phyloP scores from a whole-genome alignment of 345 rosid species.

The Erucastrum elatum region DNA sequence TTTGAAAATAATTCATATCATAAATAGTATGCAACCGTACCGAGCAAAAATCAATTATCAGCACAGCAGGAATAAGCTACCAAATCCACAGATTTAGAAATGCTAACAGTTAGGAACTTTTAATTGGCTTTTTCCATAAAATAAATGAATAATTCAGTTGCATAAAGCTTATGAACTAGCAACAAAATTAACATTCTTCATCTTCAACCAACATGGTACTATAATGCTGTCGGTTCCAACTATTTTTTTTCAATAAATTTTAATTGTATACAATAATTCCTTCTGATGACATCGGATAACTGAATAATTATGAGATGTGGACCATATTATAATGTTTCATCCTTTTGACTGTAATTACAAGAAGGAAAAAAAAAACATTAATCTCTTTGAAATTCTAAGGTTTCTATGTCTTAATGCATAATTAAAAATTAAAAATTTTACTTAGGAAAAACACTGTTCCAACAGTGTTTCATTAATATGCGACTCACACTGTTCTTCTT shows the following conservation, averaged over 20 bases:
- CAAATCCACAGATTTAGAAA: constrained; percentile 7
- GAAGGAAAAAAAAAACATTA: not conserved
- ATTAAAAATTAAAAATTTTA: not conserved
- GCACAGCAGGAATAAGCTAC: not conserved
- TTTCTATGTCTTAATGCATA: not conserved
- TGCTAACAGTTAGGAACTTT: not conserved
- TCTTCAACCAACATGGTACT: constrained; percentile 32
- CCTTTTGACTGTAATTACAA: constrained; percentile 21
- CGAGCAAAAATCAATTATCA: constrained; percentile 10
- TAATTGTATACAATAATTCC: constrained; percentile 23
- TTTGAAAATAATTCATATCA: constrained; percentile 5
- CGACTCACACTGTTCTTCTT: constrained; percentile 14
- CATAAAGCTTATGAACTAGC: constrained; percentile 4
- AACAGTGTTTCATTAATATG: not conserved
- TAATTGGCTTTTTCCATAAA: not conserved
- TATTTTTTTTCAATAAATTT: not conserved
- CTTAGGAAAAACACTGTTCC: not conserved
- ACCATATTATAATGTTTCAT: constrained; percentile 31
- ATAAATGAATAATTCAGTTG: not conserved
- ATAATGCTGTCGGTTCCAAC: constrained; percentile 37
- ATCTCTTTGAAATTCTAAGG: not conserved
- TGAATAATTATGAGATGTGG: constrained; percentile 21
- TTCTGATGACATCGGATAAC: constrained; percentile 28
- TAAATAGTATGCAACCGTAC: not conserved
- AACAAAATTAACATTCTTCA: constrained; percentile 11